These are phyloP conservation scores for Brassica nigra DNA, from an alignment of 345 rosid species.

Conservation along the genomic window DNA sequence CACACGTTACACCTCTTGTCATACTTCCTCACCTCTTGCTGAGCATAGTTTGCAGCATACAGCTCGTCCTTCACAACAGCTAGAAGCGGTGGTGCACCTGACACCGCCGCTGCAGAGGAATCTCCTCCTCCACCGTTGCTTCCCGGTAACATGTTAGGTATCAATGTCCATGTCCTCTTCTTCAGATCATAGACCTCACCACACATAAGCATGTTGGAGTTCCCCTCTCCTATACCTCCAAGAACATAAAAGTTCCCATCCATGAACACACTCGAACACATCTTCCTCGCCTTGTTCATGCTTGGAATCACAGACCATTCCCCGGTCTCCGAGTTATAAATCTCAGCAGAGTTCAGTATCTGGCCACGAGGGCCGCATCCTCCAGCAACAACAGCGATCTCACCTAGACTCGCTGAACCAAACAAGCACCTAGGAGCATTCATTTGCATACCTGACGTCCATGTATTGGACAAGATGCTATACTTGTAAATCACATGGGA, in stretches of 20 bases:
- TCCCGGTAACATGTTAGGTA: constrained; percentile 63
- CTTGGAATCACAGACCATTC: constrained; percentile 59
- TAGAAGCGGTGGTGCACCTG: constrained; percentile 78
- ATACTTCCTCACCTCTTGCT: constrained; percentile 55
- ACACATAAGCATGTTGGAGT: constrained; percentile 43
- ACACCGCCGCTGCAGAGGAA: not conserved
- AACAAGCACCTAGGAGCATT: constrained; percentile 70
- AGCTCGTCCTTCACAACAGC: constrained; percentile 77
- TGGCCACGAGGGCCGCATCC: constrained; percentile 60
- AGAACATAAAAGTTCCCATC: constrained; percentile 73
- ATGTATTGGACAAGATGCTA: constrained; percentile 49
- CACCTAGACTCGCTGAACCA: constrained; percentile 68
- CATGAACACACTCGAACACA: constrained; percentile 81
- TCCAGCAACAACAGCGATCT: constrained; percentile 73
- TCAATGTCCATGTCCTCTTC: constrained; percentile 56
- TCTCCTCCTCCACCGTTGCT: constrained; percentile 20
- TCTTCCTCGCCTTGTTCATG: constrained; percentile 67
- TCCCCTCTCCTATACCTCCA: constrained; percentile 60
- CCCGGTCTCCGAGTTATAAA: constrained; percentile 61
- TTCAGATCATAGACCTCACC: constrained; percentile 71
- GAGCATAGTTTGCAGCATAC: constrained; percentile 63
- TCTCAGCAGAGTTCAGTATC: constrained; percentile 56
- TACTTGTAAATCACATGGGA: constrained; percentile 46
- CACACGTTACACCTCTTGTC: constrained; percentile 58
- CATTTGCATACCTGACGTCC: constrained; percentile 55